These are phyloP conservation scores for Kodamaea kaohsiungensis DNA, from an alignment of 805 yeast genomes.

Conservation along the genomic window DNA sequence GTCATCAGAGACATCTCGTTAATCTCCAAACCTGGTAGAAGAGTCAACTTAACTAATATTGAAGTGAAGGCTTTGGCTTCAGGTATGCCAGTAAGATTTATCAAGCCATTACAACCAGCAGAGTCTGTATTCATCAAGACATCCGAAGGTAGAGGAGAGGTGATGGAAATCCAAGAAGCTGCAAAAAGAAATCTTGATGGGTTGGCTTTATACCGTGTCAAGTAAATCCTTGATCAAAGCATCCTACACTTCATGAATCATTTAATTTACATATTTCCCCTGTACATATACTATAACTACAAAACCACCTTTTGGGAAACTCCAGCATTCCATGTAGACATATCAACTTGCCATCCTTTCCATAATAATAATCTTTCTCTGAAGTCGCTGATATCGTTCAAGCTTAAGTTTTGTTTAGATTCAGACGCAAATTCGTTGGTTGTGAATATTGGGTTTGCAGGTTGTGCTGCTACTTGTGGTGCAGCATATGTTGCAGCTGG, in stretches of 20 bases:
- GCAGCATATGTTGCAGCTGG: slow-evolving; percentile 7
- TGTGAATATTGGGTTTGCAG: slow-evolving; percentile 32
- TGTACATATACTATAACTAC: slow-evolving; percentile 11
- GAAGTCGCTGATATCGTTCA: slow-evolving; percentile 46
- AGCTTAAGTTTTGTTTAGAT: slow-evolving; percentile 22
- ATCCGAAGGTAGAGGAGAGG: slow-evolving; percentile 37
- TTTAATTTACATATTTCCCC: not conserved
- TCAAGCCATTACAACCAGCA: slow-evolving; percentile 84
- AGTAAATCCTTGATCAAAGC: slow-evolving; percentile 29
- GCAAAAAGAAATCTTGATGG: slow-evolving; percentile 71
- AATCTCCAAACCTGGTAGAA: slow-evolving; percentile 83
- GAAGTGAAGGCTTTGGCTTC: slow-evolving; percentile 74
- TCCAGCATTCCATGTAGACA: slow-evolving; percentile 79
- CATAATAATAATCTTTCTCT: slow-evolving; percentile 64
- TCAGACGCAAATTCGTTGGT: slow-evolving; percentile 31
- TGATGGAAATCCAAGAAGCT: slow-evolving; percentile 85
- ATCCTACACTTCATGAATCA: not conserved
- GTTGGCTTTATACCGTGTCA: slow-evolving; percentile 78
- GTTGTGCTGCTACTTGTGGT: slow-evolving; percentile 15
- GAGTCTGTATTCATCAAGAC: slow-evolving; percentile 76
- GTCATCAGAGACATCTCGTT: slow-evolving; percentile 71
- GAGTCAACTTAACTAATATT: slow-evolving; percentile 58
- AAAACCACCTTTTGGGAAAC: slow-evolving; percentile 36
- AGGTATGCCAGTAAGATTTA: slow-evolving; percentile 73
- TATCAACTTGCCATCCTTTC: slow-evolving; percentile 85